phyloP scores from a whole-genome alignment of 257 asterid genomes.

The Anisodus acutangulus region DNA sequence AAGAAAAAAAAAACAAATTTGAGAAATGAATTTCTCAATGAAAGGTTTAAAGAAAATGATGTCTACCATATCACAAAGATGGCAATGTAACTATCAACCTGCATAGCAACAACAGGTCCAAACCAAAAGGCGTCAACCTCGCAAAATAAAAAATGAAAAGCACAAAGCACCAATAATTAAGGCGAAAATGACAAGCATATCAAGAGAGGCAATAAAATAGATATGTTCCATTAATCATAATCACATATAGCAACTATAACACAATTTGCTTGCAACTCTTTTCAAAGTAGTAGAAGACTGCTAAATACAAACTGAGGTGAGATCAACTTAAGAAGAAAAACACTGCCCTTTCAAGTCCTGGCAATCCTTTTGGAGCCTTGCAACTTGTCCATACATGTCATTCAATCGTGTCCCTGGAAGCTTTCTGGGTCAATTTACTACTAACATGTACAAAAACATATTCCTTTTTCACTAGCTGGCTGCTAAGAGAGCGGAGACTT shows the following conservation, averaged over 20 bases:
- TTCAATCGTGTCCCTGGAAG: constrained; percentile 7
- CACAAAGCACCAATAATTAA: not conserved
- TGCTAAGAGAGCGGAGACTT: constrained; percentile 5
- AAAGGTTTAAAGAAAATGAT: not conserved
- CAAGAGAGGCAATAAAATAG: not conserved
- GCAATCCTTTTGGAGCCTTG: constrained; percentile 30
- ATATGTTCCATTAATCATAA: not conserved
- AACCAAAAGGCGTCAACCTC: not conserved
- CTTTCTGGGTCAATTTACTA: constrained; percentile 24
- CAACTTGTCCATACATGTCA: constrained; percentile 27
- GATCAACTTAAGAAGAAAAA: not conserved
- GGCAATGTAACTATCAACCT: not conserved
- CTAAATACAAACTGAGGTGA: constrained; percentile 21
- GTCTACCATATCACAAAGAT: not conserved
- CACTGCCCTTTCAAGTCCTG: constrained; percentile 22
- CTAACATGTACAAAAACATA: constrained; percentile 28
- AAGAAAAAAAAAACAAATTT: not conserved
- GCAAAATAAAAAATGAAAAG: not conserved
- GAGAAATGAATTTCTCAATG: not conserved
- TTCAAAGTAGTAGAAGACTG: not conserved
- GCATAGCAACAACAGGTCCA: not conserved
- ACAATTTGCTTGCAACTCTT: constrained; percentile 13
- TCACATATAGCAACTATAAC: constrained; percentile 26
- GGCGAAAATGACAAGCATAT: not conserved
- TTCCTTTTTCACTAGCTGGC: constrained; percentile 21